These are phyloP conservation scores for Talaromyces piceae DNA, from an alignment of 2,329 filamentous ascomycete genomes.

Conservation along the genomic window DNA sequence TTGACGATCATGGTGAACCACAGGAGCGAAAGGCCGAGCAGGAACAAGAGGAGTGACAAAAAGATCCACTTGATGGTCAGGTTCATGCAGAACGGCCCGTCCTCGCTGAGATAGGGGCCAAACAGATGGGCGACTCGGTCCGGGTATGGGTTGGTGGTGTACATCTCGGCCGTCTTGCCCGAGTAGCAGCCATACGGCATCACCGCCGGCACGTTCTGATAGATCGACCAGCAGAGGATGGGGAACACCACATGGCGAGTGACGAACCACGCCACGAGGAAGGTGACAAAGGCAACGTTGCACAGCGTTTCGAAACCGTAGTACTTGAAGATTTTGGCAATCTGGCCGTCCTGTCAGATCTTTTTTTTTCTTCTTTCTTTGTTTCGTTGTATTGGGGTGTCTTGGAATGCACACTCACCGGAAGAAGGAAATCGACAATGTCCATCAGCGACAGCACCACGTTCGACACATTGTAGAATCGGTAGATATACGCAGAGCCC, in stretches of 20 bases:
- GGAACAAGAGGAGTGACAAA: constrained; percentile 63
- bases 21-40: constrained; percentile 72
- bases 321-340: constrained; percentile 92
- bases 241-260: constrained; percentile 76
- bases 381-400: no score
- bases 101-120: constrained; percentile 64
- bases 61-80: constrained; percentile 67
- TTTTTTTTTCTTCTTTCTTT: background rate
- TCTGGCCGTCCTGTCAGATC: constrained; percentile 42
- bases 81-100: constrained; percentile 74
- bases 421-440: constrained; percentile 78
- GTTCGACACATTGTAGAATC: constrained; percentile 79
- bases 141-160: constrained; percentile 25
- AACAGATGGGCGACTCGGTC: constrained; percentile 56
- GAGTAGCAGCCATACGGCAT: constrained; percentile 67
- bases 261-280: constrained; percentile 77
- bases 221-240: constrained; percentile 75
- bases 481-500: constrained; percentile 74
- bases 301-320: constrained; percentile 66
- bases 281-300: constrained; percentile 75
- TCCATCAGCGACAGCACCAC: constrained; percentile 91
- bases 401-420: constrained; percentile 55
- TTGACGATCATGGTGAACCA: constrained; percentile 88
- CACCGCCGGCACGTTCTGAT: constrained; percentile 53
- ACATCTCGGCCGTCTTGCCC: constrained; percentile 35